phyloP scores from a whole-genome alignment of 768 basidiomycete genomes.

The Panus rudis region DNA sequence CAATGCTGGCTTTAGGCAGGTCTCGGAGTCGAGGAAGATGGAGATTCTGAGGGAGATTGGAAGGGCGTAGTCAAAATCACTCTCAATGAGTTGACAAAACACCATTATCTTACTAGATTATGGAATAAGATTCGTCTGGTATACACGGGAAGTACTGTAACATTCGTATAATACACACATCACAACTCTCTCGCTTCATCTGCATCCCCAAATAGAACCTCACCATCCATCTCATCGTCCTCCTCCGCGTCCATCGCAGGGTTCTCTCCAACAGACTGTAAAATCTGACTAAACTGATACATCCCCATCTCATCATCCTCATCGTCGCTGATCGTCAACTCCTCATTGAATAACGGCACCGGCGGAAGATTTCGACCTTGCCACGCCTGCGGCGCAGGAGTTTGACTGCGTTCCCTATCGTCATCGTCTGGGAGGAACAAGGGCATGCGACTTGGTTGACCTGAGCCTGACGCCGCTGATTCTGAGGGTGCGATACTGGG shows the following conservation, averaged over 20 bases:
- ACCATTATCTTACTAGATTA: slow-evolving; percentile 1
- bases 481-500: slow-evolving; percentile 29
- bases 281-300: slow-evolving; percentile 69
- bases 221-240: slow-evolving; percentile 70
- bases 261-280: slow-evolving; percentile 50
- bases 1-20: slow-evolving; percentile 68
- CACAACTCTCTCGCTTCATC: slow-evolving; percentile 64
- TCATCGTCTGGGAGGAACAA: slow-evolving; percentile 68
- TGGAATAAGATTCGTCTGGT: slow-evolving; percentile 10
- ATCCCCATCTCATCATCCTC: slow-evolving; percentile 44
- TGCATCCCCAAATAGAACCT: slow-evolving; percentile 74
- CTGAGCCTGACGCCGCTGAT: slow-evolving; percentile 20
- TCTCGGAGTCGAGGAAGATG: slow-evolving; percentile 49
- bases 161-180: slow-evolving; percentile 8
- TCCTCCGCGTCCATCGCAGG: slow-evolving; percentile 58
- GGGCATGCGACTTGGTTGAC: slow-evolving; percentile 46
- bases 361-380: slow-evolving; percentile 26
- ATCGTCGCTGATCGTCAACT: slow-evolving; percentile 22
- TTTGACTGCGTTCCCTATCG: slow-evolving; percentile 33
- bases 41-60: slow-evolving; percentile 81
- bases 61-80: slow-evolving; percentile 38
- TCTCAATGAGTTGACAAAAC: not conserved
- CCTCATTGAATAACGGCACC: slow-evolving; percentile 38
- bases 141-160: too few species aligned
- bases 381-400: slow-evolving; percentile 33